Evolutionary conservation across 345 rosid genomes (phyloP).

Genomic region (Gossypium stocksii): DNA sequence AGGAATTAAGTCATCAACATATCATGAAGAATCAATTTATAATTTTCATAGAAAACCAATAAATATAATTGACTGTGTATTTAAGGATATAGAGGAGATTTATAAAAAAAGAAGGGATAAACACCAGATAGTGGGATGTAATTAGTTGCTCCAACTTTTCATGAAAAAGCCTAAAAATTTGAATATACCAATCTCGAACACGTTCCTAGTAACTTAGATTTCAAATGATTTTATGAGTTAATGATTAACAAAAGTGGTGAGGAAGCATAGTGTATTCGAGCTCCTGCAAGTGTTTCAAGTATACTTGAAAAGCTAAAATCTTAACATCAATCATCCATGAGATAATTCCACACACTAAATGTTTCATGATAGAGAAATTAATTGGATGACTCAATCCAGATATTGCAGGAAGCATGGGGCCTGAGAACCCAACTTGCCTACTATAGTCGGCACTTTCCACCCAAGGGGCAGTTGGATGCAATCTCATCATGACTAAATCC

Average conservation of each 20-base stretch:
- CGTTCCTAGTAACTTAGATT: not conserved
- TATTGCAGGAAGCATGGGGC: constrained; percentile 18
- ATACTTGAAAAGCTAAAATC: constrained; percentile 23
- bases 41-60: not conserved
- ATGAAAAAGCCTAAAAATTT: not conserved
- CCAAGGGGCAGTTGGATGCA: constrained; percentile 21
- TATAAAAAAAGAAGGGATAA: too few species aligned
- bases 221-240: not conserved
- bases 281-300: constrained; percentile 17
- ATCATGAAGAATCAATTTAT: not conserved
- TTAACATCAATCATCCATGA: constrained; percentile 16
- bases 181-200: not conserved
- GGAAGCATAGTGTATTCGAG: constrained; percentile 23
- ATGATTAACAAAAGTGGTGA: constrained; percentile 17
- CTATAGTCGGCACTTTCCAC: constrained; percentile 22
- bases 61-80: not conserved
- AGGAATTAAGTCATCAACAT: too few species aligned
- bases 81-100: too few species aligned
- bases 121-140: not conserved
- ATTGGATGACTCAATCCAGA: constrained; percentile 29
- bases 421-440: constrained; percentile 22
- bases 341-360: constrained; percentile 25
- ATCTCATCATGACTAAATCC: constrained; percentile 21
- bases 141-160: not conserved
- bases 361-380: constrained; percentile 13